phyloP scores from a whole-genome alignment of 768 basidiomycete species.

The Leccinum subtestaceum region DNA sequence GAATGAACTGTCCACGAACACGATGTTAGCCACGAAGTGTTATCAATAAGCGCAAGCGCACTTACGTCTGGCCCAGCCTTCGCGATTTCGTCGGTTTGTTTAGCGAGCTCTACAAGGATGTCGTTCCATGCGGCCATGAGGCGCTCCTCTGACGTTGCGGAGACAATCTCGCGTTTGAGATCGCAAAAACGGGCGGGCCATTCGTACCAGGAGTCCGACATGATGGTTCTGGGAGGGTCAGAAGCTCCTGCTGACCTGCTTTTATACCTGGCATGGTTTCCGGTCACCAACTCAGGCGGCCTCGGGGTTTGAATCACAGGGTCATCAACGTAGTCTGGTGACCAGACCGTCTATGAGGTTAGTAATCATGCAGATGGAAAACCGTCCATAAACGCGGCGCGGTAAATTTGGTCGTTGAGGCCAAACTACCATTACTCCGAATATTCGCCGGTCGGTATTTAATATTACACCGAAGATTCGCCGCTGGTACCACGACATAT shows the following conservation, averaged over 20 bases:
- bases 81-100: conserved; percentile 43
- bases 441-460: not conserved
- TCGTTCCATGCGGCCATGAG: conserved; percentile 58
- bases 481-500: not conserved
- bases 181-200: conserved; percentile 47
- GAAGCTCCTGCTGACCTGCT: not conserved
- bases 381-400: too few species aligned
- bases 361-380: not conserved
- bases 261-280: conserved; percentile 11
- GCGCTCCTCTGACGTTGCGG: conserved; percentile 44
- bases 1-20: conserved; percentile 45
- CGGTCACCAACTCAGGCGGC: not conserved
- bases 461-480: conserved; percentile 9
- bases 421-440: conserved; percentile 3
- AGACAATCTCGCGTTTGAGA: conserved; percentile 56
- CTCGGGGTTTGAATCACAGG: not conserved
- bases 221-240: conserved; percentile 2
- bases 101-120: conserved; percentile 50
- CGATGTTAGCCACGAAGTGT: not conserved
- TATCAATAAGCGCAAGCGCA: not conserved
- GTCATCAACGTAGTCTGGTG: not conserved
- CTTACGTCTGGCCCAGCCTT: conserved; percentile 49
- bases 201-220: conserved; percentile 9
- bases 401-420: not conserved
- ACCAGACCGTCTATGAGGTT: not conserved